Evolutionary conservation across 2,329 filamentous ascomycete genomes (phyloP).

Genomic region (Arachnomyces sp.): DNA sequence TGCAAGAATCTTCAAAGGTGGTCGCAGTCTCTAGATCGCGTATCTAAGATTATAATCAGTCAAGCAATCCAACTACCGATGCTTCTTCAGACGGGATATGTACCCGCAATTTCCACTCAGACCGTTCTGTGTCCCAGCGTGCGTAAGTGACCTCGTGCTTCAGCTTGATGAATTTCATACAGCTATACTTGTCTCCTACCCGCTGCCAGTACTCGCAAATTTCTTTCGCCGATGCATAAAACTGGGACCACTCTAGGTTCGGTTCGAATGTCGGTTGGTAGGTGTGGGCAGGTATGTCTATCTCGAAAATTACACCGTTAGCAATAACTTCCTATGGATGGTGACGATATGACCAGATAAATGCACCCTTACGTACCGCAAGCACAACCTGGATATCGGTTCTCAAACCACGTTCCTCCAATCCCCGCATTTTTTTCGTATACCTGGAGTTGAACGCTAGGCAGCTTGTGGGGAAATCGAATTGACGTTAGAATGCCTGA

Average conservation of each 20-base stretch:
- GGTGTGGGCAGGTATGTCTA: not conserved
- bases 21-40: conserved; percentile 7
- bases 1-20: conserved; percentile 20
- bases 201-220: conserved; percentile 37
- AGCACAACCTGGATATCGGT: conserved; percentile 30
- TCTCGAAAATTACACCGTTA: no score
- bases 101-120: conserved; percentile 32
- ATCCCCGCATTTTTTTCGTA: conserved; percentile 30
- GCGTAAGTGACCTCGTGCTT: conserved; percentile 31
- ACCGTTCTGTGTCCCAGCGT: conserved; percentile 29
- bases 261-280: conserved; percentile 27
- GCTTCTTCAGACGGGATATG: not conserved
- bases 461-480: conserved; percentile 29
- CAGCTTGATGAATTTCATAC: conserved; percentile 32
- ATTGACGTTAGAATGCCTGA: conserved; percentile 33
- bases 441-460: conserved; percentile 28
- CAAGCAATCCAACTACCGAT: no score
- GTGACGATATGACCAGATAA: no score
- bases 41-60: no score
- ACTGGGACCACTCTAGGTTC: conserved; percentile 36
- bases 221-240: conserved; percentile 35
- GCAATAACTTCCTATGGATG: no score
- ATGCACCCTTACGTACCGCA: conserved; percentile 17
- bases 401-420: conserved; percentile 30
- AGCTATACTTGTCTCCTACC: conserved; percentile 32